Percentiles rank a stretch among this genome's conserved stretches.
phyloP scores from a whole-genome alignment of 148 eudicot genomes.

The Pouteria glomerata region DNA sequence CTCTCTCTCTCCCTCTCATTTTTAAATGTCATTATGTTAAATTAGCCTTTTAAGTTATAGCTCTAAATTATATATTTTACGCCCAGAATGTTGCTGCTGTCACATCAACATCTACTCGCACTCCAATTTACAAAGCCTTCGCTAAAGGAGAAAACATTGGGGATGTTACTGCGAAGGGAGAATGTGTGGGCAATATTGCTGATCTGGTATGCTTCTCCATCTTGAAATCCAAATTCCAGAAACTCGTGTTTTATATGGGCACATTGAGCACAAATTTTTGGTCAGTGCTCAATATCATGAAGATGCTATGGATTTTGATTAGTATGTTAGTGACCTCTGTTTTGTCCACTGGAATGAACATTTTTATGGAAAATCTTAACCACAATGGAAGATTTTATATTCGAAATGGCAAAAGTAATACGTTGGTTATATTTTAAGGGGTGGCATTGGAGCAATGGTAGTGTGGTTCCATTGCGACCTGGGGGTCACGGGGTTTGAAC shows the following conservation, averaged over 20 bases:
- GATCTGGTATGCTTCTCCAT: slow-evolving; percentile 66
- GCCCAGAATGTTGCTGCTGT: slow-evolving; percentile 91
- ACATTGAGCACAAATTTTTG: slow-evolving; percentile 3
- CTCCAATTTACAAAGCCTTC: slow-evolving; percentile 97
- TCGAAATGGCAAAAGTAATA: no score
- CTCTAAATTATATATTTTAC: slow-evolving; percentile 11
- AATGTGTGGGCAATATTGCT: slow-evolving; percentile 94
- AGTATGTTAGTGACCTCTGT: neutral
- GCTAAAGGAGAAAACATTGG: slow-evolving; percentile 97
- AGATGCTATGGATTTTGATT: neutral
- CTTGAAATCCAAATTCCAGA: neutral
- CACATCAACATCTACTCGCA: slow-evolving; percentile 97
- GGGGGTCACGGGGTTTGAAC: no score
- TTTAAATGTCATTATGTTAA: slow-evolving; percentile 1
- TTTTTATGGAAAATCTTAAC: neutral
- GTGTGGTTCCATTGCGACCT: no score
- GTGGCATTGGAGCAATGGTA: no score
- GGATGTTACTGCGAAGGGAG: slow-evolving; percentile 99
- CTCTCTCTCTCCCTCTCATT: neutral
- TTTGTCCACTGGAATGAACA: neutral
- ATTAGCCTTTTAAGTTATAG: slow-evolving; percentile 10
- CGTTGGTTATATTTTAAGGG: no score
- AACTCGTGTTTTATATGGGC: neutral
- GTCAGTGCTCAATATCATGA: neutral
- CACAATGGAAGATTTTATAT: neutral